Base-by-base conservation (phyloP, 2,329 filamentous ascomycete genomes). In the Incumbomyces lentus region DNA sequence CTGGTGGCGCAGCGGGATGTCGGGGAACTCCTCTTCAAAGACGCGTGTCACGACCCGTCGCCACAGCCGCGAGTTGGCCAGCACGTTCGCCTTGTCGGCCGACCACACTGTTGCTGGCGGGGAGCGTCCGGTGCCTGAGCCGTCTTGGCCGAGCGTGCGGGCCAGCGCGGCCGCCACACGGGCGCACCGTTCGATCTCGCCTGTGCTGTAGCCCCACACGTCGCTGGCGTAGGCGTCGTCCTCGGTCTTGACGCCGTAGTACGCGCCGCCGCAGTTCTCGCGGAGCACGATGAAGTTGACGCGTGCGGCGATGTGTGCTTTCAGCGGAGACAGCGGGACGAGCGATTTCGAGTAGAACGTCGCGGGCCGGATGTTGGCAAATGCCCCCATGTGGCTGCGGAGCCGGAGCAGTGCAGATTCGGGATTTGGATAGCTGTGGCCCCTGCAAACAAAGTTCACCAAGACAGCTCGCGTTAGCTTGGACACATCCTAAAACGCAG, bases 1-100 rank as follows among this genome's bases (percentile, higher is more conserved):
- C 78, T 98, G 92, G 60, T 86, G 86, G 65, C 96, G 90, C 65
- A 98, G 95, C 72, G 95, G 86, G 62, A 98, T 85, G 60, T 81
- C 75, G 55, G 92, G 92, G 78, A 85, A 98, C 66, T 96, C 89
- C 79, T 94, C 93, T 22, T 43, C 46, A 29, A 55, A 56, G 26
- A 54, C 47, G 31, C 54, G 41, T 16, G 19, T 44, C 3, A 68
- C 69, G 2, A 68, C 66, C 11, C 64, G 59, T 3, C 72, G 58
- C 73, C 73, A 75, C 3, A 75, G 65, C 2, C 73, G 60, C 3
- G 68, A 66, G 39, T 64, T 73, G 1, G 72, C 72, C 7, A 76
- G 64, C 8, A 75, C 72, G 49, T 75, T 75, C 35, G 71, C 71
- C 58, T 76, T 75, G 58, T 76, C 72, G 1, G 64, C 65, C 48